Percentiles rank a stretch among this genome's conserved stretches.
These are phyloP conservation scores for Ceratocystiopsis minuta DNA, from an alignment of 2,329 filamentous ascomycete genomes.

Conservation along the genomic window DNA sequence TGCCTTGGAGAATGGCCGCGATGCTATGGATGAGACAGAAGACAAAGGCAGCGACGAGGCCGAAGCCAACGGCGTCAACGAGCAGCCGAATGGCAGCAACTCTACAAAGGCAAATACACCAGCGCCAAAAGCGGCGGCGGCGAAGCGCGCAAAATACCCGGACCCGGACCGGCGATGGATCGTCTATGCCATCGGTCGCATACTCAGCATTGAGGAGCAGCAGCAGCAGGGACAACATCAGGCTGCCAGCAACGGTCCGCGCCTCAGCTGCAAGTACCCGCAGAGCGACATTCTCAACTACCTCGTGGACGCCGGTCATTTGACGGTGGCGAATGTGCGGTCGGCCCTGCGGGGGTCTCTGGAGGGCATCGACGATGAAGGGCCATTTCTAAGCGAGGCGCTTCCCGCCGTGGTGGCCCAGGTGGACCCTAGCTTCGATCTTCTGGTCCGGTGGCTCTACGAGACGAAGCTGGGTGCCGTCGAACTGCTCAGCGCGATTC, in stretches of 20 bases:
- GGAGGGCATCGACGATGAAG: conserved; percentile 22
- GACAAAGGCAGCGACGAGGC: conserved; percentile 2
- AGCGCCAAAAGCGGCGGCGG: background rate
- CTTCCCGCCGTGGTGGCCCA: conserved; percentile 43
- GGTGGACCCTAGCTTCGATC: conserved; percentile 49
- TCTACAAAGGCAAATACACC: background rate
- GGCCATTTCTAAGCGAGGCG: conserved; percentile 37
- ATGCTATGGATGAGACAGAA: conserved; percentile 8
- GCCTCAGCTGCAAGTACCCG: conserved; percentile 23
- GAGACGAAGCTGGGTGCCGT: conserved; percentile 45
- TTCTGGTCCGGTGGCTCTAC: conserved; percentile 47
- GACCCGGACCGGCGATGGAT: conserved; percentile 48
- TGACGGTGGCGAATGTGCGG: conserved; percentile 40
- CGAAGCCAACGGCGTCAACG: background rate
- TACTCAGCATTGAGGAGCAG: conserved; percentile 20
- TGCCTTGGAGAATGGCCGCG: background rate
- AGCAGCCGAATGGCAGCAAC: background rate
- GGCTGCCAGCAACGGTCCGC: too few relatives aligned
- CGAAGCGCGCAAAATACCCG: conserved; percentile 22
- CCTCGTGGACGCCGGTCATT: conserved; percentile 39
- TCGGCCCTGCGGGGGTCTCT: conserved; percentile 35
- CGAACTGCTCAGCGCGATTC: conserved; percentile 49
- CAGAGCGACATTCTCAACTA: conserved; percentile 39
- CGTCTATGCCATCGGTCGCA: conserved; percentile 41
- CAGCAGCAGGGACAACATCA: conserved; percentile 9